These are phyloP conservation scores for Nicotiana knightiana DNA, from an alignment of 257 asterid species.

Conservation along the genomic window DNA sequence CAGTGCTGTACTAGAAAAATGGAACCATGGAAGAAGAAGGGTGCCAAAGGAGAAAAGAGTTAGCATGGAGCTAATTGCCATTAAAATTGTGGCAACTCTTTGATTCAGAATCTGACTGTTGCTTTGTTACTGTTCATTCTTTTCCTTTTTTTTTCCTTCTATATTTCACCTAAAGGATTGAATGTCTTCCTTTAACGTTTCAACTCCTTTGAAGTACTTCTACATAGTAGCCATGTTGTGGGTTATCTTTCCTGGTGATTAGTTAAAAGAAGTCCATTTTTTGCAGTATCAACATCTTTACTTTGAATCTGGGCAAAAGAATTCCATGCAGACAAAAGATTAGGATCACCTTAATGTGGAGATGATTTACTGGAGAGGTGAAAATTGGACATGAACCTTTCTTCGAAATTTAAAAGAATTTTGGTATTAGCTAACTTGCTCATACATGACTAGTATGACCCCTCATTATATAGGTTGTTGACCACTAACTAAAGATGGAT, in stretches of 20 bases:
- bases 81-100: background rate
- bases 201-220: slow-evolving; percentile 1
- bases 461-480: background rate
- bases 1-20: background rate
- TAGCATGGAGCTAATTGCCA: background rate
- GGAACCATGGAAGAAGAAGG: background rate
- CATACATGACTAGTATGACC: background rate
- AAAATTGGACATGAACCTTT: background rate
- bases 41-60: background rate
- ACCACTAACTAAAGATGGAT: background rate
- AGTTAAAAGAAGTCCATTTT: background rate
- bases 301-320: background rate
- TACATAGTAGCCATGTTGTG: background rate
- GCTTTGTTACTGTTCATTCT: background rate
- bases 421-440: background rate
- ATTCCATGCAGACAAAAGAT: background rate
- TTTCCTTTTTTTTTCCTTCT: background rate
- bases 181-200: background rate
- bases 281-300: background rate
- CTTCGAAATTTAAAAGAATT: background rate
- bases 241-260: background rate
- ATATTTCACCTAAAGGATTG: background rate
- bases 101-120: background rate
- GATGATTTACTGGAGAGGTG: background rate
- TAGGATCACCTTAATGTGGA: background rate